Evolutionary conservation across 805 yeast genomes (phyloP).

Genomic region (Blastobotrys chiropterorum): DNA sequence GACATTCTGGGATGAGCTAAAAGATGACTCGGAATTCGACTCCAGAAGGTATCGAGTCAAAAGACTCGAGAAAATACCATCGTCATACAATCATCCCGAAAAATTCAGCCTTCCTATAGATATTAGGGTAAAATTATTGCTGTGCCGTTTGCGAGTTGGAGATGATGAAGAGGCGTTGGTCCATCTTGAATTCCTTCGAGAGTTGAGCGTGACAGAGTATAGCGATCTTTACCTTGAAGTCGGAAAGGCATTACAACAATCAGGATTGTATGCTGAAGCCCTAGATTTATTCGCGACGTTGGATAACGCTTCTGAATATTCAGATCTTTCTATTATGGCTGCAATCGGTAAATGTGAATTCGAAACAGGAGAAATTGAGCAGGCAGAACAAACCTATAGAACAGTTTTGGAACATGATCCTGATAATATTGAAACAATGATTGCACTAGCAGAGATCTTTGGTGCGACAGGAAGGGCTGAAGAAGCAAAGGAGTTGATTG

Average conservation of each 20-base stretch:
- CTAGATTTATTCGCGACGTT: conserved; percentile 45
- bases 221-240: conserved; percentile 72
- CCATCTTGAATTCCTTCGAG: conserved; percentile 58
- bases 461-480: conserved; percentile 33
- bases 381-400: conserved; percentile 27
- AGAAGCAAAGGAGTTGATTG: neutral
- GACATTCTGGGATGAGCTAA: conserved; percentile 56
- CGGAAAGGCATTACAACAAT: conserved; percentile 64
- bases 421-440: conserved; percentile 61
- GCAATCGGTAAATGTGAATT: conserved; percentile 10
- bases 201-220: conserved; percentile 52
- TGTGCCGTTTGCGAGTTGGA: conserved; percentile 54
- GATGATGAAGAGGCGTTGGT: conserved; percentile 57
- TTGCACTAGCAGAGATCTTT: conserved; percentile 76
- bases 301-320: neutral
- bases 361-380: conserved; percentile 42
- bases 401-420: conserved; percentile 23
- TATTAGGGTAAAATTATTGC: conserved; percentile 74
- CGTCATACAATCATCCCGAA: conserved; percentile 5
- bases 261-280: conserved; percentile 71
- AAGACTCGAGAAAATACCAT: conserved; percentile 7
- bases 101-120: conserved; percentile 67
- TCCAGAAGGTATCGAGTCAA: conserved; percentile 40
- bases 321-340: neutral
- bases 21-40: conserved; percentile 83